These are phyloP conservation scores for Trametes elegans DNA, from an alignment of 768 basidiomycete genomes.

Conservation along the genomic window DNA sequence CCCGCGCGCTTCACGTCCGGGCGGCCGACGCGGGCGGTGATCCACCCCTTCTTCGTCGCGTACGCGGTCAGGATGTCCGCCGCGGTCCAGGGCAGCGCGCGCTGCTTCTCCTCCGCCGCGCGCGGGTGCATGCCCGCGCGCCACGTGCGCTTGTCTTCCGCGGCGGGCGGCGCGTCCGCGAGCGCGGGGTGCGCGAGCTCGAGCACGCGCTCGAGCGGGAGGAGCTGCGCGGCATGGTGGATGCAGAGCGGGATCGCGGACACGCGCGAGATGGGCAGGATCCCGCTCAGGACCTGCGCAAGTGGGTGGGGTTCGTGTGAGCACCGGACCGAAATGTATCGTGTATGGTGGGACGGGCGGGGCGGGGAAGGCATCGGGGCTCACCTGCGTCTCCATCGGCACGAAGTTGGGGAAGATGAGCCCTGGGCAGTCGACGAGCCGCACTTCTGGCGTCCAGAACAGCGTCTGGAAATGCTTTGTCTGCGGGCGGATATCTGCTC, in stretches of 20 bases:
- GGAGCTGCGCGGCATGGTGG: conserved; percentile 58
- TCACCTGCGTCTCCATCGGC: conserved; percentile 80
- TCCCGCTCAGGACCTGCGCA: conserved; percentile 60
- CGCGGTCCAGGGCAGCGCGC: conserved; percentile 64
- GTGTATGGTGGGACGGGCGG: neutral
- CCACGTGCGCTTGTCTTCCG: conserved; percentile 79
- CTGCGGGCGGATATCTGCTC: conserved; percentile 34
- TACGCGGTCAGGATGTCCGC: conserved; percentile 81
- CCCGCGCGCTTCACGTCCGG: conserved; percentile 89
- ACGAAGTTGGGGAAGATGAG: conserved; percentile 85
- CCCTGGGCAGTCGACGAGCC: conserved; percentile 94
- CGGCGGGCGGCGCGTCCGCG: conserved; percentile 26
- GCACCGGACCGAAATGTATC: neutral
- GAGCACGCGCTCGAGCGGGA: conserved; percentile 78
- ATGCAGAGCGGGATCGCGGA: conserved; percentile 84
- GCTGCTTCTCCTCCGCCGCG: conserved; percentile 21
- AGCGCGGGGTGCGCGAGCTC: conserved; percentile 51
- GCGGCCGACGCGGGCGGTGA: conserved; percentile 89
- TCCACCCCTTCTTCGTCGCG: conserved; percentile 74
- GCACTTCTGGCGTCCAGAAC: conserved; percentile 82
- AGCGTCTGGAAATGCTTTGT: conserved; percentile 96
- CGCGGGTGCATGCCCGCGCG: conserved; percentile 38
- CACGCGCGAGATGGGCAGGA: conserved; percentile 78
- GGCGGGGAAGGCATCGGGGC: neutral
- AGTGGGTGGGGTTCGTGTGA: conserved; percentile 2